Percentiles rank a stretch among this genome's conserved stretches.
These are phyloP conservation scores for Bruguiera hainesii DNA, from an alignment of 441 rosid genomes.

Conservation along the genomic window DNA sequence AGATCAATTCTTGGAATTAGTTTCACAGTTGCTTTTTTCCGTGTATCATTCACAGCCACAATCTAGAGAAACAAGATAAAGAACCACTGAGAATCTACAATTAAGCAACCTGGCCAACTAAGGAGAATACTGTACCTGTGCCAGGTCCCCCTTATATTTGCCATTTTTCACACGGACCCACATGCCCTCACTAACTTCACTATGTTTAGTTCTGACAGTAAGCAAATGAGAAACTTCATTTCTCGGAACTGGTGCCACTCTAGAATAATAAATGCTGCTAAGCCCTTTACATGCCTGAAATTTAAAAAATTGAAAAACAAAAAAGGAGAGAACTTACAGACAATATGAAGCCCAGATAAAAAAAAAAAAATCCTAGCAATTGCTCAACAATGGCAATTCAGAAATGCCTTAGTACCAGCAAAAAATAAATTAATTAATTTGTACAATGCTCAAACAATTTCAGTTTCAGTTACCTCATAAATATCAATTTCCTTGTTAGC, in stretches of 20 bases:
- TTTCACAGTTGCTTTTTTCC: slow-evolving; percentile 71
- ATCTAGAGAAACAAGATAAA: slow-evolving; percentile 45
- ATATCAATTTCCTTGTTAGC: slow-evolving; percentile 69
- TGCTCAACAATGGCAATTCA: background rate
- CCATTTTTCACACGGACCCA: slow-evolving; percentile 94
- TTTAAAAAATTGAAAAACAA: slow-evolving; percentile 13
- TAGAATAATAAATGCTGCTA: slow-evolving; percentile 55
- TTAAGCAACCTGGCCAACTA: slow-evolving; percentile 15
- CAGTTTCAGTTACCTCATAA: slow-evolving; percentile 49
- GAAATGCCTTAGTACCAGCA: background rate
- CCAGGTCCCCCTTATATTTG: slow-evolving; percentile 90
- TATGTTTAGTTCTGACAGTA: slow-evolving; percentile 44
- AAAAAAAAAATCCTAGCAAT: background rate
- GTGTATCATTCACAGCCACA: slow-evolving; percentile 65
- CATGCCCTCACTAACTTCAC: slow-evolving; percentile 54
- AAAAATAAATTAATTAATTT: background rate
- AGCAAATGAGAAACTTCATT: slow-evolving; percentile 65
- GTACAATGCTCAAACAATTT: background rate
- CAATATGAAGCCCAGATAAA: background rate
- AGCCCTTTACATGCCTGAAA: slow-evolving; percentile 76
- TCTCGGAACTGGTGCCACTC: slow-evolving; percentile 54
- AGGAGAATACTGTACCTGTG: slow-evolving; percentile 45
- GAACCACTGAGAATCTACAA: slow-evolving; percentile 10
- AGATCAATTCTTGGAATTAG: slow-evolving; percentile 91
- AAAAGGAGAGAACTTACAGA: background rate